These are phyloP conservation scores for Fusarium papillatum DNA, from an alignment of 2,329 filamentous ascomycete genomes.

Conservation along the genomic window DNA sequence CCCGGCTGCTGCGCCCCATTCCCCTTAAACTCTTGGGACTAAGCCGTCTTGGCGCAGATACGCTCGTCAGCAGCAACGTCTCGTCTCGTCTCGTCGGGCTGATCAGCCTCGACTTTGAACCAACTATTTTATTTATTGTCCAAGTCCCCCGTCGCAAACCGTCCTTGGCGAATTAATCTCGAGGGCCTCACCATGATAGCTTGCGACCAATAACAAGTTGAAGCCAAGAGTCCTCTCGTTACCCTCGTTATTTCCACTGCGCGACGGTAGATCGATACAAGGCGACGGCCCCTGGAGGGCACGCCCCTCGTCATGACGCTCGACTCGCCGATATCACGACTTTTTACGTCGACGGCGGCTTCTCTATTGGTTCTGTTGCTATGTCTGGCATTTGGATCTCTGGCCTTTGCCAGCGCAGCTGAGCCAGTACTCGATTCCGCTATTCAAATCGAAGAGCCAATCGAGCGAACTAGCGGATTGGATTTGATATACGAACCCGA, in stretches of 20 bases:
- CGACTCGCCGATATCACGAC: conserved; percentile 79
- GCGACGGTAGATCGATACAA: conserved; percentile 24
- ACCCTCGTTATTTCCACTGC: conserved; percentile 21
- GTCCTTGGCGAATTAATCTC: background rate
- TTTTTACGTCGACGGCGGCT: conserved; percentile 75
- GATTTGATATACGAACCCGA: conserved; percentile 67
- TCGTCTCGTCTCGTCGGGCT: conserved; percentile 25
- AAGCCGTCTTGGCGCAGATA: conserved; percentile 25
- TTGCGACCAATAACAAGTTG: conserved; percentile 25
- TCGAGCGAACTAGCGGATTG: conserved; percentile 26
- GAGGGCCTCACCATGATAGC: conserved; percentile 33
- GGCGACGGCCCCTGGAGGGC: conserved; percentile 56
- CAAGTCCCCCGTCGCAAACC: background rate
- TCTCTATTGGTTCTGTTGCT: conserved; percentile 67
- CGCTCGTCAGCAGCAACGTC: conserved; percentile 32
- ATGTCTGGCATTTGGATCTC: conserved; percentile 71
- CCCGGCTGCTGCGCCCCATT: conserved; percentile 39
- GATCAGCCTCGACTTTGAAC: conserved; percentile 24
- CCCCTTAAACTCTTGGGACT: conserved; percentile 26
- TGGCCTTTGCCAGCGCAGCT: conserved; percentile 72
- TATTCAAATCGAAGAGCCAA: conserved; percentile 25
- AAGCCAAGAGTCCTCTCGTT: conserved; percentile 25
- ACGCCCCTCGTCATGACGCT: conserved; percentile 67
- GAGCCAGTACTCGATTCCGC: conserved; percentile 52
- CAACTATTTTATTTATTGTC: conserved; percentile 14